Base-by-base conservation (phyloP, 257 asterid species). In the Solanum chiquidenum region DNA sequence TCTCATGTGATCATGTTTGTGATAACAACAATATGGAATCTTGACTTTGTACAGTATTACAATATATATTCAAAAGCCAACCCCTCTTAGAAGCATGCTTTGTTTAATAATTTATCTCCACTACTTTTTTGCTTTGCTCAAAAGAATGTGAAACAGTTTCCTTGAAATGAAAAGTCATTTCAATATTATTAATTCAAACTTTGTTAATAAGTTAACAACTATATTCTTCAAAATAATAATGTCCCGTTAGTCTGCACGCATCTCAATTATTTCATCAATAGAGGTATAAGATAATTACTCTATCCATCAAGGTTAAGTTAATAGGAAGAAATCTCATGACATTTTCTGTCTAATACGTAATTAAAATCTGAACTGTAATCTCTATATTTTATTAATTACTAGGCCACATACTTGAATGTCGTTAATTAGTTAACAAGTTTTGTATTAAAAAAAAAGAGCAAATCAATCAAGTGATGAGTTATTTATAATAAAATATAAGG, bases 1-100 rank as follows among this genome's bases (percentile, higher is more conserved):
- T 85, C 62, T 46, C 77, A 71, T 66, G 77, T 85, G 77, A 85
- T 85, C 60, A 71, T 85, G 87, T 71, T 62, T 85, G 42, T 66
- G 79, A 84, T 84, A 25, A 10, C 79, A 80, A 66, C 40, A 62
- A 9, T 62, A 66, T 85, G 80, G 87, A 85, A 64, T 85, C 64
- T 66, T 85, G 87, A 85, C 60, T 85, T n/a, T 85, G 20, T 38
- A 38, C 46, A 80, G 66, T 79, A 44, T 18, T 13, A 79, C 23
- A 77, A 25, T 16, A 46, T 49, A 25, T 16, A 44, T 79, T 79
- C 66, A 42, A 46, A 29, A 27, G 68, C 85, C 85, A 80, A 44
- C 85, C 68, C 85, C 68, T 80, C 58, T 80, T 80, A 80, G 68
- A 46, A 80, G 85, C 68, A 46, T 46, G 25, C 27, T 31, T 80